Evolutionary conservation across 1,139 yeast species (phyloP), one percentile per base, ranked within the genome.

Genomic region (Nadsonia starkeyi-henricii): DNA sequence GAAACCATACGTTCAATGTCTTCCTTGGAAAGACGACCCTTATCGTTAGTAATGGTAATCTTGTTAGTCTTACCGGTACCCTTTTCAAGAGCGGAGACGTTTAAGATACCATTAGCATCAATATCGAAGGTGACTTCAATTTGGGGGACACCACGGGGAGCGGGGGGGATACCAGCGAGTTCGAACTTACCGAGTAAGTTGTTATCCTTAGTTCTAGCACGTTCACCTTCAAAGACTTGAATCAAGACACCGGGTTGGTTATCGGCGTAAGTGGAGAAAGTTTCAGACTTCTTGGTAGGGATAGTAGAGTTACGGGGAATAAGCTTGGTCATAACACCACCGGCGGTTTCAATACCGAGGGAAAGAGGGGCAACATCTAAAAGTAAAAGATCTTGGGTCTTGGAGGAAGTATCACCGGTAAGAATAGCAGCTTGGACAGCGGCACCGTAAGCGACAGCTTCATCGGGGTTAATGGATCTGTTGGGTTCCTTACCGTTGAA

Each of bases 401-500:
- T 77, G 60, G 80, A 76, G 51, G 88, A 78, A 52, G 89, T 79
- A 69, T 84, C 93, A 74, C 95, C 95, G 53, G 94, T 79, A 62
- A 86, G 76, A 65, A 86, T 86, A 60, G 96, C 93, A 61, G 93
- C 94, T 74, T 85, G 91, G 56, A 70, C 74, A 63, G 96, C 96
- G 64, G 96, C 96, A 81, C 96, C 96, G 77, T 85, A 86, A 67
- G 96, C 96, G 72, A 85, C 95, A 67, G 95, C 95, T 78, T 85
- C 95, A 78, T 85, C 96, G 65, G 97, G 97, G 95, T 89, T 89
- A 72, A 89, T 89, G 60, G 96, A 83, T 75, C 82, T 83, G 76
- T 85, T 86, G 68, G 85, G 85, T 78, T 84, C 88, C 80, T 91
- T 89, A 73, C 97, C 97, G 70, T 89, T 91, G 74, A 91, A 89